A percentile compares a stretch with the other conserved stretches of the same genome.
Evolutionary conservation across 2,329 filamentous ascomycete species (phyloP).

Genomic region (Penicillium aurantiogriseum): DNA sequence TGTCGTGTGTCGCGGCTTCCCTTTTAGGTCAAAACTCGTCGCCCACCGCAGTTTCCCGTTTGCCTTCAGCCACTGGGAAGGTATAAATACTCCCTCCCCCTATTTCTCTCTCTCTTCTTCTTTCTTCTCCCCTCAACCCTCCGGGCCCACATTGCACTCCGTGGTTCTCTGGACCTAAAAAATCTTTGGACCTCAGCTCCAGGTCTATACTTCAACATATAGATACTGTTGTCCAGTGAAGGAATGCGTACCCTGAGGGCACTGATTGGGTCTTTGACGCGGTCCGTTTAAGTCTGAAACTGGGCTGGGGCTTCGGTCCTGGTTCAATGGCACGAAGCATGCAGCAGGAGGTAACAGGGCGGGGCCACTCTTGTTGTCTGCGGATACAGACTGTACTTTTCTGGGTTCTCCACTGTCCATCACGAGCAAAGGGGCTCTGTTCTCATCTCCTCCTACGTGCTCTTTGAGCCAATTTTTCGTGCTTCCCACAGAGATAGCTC

Average conservation of each 20-base stretch:
- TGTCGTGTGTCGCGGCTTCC: not conserved
- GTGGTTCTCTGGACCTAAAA: not conserved
- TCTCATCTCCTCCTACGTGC: not conserved
- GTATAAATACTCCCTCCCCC: not conserved
- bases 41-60: too few relatives aligned
- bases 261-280: too few relatives aligned
- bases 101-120: not conserved
- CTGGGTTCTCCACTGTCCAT: too few relatives aligned
- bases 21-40: too few relatives aligned
- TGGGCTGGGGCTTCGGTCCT: too few relatives aligned
- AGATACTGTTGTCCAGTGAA: too few relatives aligned
- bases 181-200: not conserved
- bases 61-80: not conserved
- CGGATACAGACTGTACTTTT: not conserved
- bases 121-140: not conserved
- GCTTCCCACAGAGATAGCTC: not conserved
- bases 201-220: not conserved
- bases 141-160: not conserved
- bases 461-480: too few relatives aligned
- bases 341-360: too few relatives aligned
- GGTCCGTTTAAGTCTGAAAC: too few relatives aligned
- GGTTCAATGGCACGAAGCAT: too few relatives aligned
- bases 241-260: too few relatives aligned
- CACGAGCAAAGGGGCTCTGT: not conserved
- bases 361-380: not conserved